These are phyloP conservation scores for Termitomyces sp. DNA, from an alignment of 768 basidiomycete genomes.

Conservation along the genomic window DNA sequence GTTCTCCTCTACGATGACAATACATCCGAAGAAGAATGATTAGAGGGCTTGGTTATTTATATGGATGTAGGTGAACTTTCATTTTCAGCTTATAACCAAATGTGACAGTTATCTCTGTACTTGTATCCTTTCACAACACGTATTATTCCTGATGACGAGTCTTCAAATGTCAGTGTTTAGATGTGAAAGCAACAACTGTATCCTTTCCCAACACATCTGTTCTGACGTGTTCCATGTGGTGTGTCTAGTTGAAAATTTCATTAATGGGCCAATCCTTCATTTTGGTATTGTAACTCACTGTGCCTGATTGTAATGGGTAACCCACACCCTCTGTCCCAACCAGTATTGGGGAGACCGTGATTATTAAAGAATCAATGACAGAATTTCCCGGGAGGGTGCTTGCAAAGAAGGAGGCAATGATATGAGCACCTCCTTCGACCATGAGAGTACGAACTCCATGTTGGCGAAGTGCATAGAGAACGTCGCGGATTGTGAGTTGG, in stretches of 20 bases:
- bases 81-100: background rate
- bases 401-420: conserved; percentile 74
- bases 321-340: conserved; percentile 74
- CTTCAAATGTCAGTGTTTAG: background rate
- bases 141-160: background rate
- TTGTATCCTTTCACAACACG: background rate
- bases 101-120: conserved; percentile 1
- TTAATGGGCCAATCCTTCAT: background rate
- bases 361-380: conserved; percentile 69
- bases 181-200: conserved; percentile 27
- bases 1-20: conserved; percentile 72
- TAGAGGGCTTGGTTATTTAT: background rate
- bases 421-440: conserved; percentile 91
- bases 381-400: conserved; percentile 20
- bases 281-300: conserved; percentile 14
- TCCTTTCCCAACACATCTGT: conserved; percentile 37
- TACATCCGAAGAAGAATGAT: conserved; percentile 52
- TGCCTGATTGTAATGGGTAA: conserved; percentile 31
- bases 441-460: conserved; percentile 75
- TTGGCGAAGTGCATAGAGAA: conserved; percentile 53
- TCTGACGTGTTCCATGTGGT: conserved; percentile 26
- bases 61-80: background rate
- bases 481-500: conserved; percentile 40
- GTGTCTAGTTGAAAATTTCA: background rate
- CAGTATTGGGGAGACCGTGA: conserved; percentile 86